phyloP scores from a whole-genome alignment of 2,329 filamentous ascomycete species.

The Cercospora beticola region DNA sequence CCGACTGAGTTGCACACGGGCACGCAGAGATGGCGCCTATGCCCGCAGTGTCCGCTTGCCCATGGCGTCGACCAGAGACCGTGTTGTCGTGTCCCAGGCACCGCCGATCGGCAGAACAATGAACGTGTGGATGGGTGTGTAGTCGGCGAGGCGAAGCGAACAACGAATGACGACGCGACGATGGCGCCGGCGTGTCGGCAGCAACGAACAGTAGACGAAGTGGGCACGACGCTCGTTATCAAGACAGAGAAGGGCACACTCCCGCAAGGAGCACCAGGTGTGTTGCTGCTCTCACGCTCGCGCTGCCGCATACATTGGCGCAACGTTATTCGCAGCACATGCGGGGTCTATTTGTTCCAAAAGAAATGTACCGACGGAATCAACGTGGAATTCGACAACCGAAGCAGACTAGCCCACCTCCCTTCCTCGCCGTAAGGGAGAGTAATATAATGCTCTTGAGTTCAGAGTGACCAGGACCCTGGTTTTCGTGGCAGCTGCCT shows the following conservation, averaged over 20 bases:
- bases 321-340: conserved; percentile 7
- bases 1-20: conserved; percentile 7
- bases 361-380: conserved; percentile 2
- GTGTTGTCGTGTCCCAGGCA: conserved; percentile 4
- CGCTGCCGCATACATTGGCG: conserved; percentile 5
- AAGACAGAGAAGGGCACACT: background rate
- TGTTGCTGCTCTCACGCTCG: background rate
- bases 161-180: background rate
- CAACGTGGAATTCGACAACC: background rate
- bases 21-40: conserved; percentile 23
- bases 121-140: conserved; percentile 2
- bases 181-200: conserved; percentile 1
- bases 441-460: background rate
- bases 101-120: conserved; percentile 4
- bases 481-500: conserved; percentile 1
- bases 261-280: conserved; percentile 3
- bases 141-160: conserved; percentile 4
- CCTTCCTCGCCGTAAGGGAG: background rate
- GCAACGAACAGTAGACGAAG: background rate
- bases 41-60: conserved; percentile 21
- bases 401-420: background rate
- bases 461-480: conserved; percentile 3
- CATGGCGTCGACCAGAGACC: conserved; percentile 20
- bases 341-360: background rate
- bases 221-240: background rate